Evolutionary conservation across 2,329 filamentous ascomycete genomes (phyloP).

Genomic region (Pseudogymnoascus sp.): DNA sequence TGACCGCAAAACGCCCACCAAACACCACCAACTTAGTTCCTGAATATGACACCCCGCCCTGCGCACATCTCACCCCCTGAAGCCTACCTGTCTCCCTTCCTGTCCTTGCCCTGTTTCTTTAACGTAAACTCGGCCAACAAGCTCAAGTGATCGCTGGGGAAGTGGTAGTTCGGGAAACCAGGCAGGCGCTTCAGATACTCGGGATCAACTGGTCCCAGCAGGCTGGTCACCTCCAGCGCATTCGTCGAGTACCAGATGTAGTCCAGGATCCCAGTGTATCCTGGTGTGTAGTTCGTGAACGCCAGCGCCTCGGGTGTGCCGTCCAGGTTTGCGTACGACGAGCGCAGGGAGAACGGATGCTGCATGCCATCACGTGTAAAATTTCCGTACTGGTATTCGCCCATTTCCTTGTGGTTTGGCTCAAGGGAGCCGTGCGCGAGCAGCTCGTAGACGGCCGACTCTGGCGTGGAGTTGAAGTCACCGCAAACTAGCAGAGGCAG

Average conservation of each 20-base stretch:
- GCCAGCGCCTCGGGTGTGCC: slow-evolving; percentile 76
- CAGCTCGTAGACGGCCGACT: slow-evolving; percentile 87
- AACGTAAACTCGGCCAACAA: slow-evolving; percentile 63
- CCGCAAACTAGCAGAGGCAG: slow-evolving; percentile 89
- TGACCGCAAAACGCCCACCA: slow-evolving; percentile 8
- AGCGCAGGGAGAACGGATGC: slow-evolving; percentile 90
- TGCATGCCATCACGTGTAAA: slow-evolving; percentile 89
- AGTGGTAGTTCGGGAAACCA: slow-evolving; percentile 69
- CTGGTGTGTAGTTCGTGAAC: slow-evolving; percentile 95
- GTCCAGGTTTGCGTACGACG: slow-evolving; percentile 75
- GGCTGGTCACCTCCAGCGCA: slow-evolving; percentile 55
- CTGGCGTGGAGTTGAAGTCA: slow-evolving; percentile 87
- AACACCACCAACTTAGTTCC: slow-evolving; percentile 8
- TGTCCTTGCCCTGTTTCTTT: slow-evolving; percentile 35
- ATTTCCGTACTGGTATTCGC: slow-evolving; percentile 73
- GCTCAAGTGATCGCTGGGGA: slow-evolving; percentile 66
- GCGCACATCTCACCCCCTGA: not conserved
- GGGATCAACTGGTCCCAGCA: slow-evolving; percentile 64
- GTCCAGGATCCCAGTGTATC: slow-evolving; percentile 88
- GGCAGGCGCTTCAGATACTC: slow-evolving; percentile 64
- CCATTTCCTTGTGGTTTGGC: slow-evolving; percentile 73
- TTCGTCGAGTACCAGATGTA: slow-evolving; percentile 97
- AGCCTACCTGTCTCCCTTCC: slow-evolving; percentile 4
- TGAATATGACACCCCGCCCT: slow-evolving; percentile 1
- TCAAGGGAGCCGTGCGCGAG: slow-evolving; percentile 72